Evolutionary conservation across 305 asterid species (phyloP).

Genomic region (Rubia tinctorum): DNA sequence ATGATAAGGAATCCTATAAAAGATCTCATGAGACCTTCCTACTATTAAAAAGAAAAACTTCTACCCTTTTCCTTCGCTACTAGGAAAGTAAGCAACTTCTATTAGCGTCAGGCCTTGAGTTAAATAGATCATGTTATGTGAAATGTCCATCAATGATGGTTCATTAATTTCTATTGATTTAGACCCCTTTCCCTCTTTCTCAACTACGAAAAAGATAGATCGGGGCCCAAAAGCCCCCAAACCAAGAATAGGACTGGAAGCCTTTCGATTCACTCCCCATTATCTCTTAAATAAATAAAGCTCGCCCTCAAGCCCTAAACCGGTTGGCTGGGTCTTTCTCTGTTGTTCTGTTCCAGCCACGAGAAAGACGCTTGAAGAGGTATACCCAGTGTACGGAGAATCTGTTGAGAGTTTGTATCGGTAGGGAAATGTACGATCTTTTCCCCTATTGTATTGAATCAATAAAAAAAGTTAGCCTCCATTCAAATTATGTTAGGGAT

Average conservation of each 20-base stretch:
- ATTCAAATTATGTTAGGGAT: too few species aligned
- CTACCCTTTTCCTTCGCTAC: too few species aligned
- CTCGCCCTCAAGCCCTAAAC: neutral
- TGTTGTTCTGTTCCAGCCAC: neutral
- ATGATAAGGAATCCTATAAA: too few species aligned
- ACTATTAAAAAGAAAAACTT: too few species aligned
- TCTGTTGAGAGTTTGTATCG: neutral
- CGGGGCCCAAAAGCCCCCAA: neutral
- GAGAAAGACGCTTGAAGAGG: neutral
- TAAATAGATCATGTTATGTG: slow-evolving; percentile 10
- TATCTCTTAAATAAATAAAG: slow-evolving; percentile 9
- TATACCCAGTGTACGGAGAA: neutral
- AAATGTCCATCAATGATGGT: slow-evolving; percentile 11
- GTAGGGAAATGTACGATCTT: too few species aligned
- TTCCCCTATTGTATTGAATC: too few species aligned
- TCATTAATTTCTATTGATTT: slow-evolving; percentile 10
- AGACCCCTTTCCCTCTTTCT: slow-evolving; percentile 5
- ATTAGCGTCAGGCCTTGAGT: neutral
- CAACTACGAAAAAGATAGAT: neutral
- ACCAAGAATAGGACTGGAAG: neutral
- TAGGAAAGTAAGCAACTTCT: too few species aligned
- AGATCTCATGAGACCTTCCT: too few species aligned
- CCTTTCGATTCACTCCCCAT: slow-evolving; percentile 12
- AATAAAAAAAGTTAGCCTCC: too few species aligned
- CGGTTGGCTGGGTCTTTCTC: slow-evolving; percentile 3